Evolutionary conservation across 352 stramenopile genomes (phyloP), one percentile per base, ranked within the genome.

Genomic region (Pythium coloratum): DNA sequence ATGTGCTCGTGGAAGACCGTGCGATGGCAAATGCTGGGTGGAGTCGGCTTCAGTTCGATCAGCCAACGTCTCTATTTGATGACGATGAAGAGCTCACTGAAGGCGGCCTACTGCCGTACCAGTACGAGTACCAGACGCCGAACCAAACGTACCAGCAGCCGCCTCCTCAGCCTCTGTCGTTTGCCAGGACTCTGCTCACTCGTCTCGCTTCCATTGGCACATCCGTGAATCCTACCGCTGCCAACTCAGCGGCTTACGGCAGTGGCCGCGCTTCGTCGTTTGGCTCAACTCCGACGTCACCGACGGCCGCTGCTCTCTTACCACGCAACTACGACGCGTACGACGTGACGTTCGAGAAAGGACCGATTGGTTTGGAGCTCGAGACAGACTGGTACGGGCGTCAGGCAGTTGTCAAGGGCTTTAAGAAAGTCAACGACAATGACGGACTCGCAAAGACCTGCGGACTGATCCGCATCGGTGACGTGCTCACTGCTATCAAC

Each of bases 401-500:
- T 9, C 83, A 91, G 40, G 83, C 79, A 2, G 83, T 91, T 7
- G 83, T 91, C 10, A 91, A 90, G 64, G 83, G 83, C 1, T 91
- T 91, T 62, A 78, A 81, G 32, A 65, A 67, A 6, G 67, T 89
- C 46, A 72, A 78, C 67, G 76, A 75, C 20, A 64, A 79, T 13
- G 81, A 90, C 40, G 81, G 83, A 1, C 76, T 72, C 9, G 83
- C 83, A 1, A 81, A 85, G 30, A 68, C 62, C n/a, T 89, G 85
- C 51, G 81, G 80, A 4, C 50, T 89, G 47, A 88, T 92, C 62
- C 81, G 79, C 28, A 69, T 87, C 12, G 80, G 83, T 28, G 85
- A 92, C 57, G 85, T 94, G 20, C 76, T 94, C 55, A 91, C 84
- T 20, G 77, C 83, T 7, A 89, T 91, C 68, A 88, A 91, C 47